These are phyloP conservation scores for Hagleromyces aurorensis DNA, from an alignment of 805 yeast species.

Conservation along the genomic window DNA sequence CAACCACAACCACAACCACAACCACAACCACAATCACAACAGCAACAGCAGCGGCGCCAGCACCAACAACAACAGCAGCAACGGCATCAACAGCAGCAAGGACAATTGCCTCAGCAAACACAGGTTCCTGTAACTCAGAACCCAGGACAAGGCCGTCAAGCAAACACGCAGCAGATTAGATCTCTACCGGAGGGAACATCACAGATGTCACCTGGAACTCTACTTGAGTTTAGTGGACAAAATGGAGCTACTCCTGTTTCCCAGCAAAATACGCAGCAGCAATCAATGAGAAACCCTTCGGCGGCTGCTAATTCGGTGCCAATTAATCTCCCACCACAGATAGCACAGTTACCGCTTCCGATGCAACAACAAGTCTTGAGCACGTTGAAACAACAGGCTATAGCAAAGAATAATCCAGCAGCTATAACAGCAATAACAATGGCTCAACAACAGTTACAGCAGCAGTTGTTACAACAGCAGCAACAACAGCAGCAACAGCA, in stretches of 20 bases:
- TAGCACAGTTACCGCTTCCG: conserved; percentile 28
- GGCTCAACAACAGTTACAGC: conserved; percentile 28
- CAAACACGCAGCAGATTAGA: not conserved
- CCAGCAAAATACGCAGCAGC: conserved; percentile 5
- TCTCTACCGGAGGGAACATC: no score
- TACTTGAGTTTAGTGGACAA: not conserved
- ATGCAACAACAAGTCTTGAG: conserved; percentile 28
- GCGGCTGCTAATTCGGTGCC: conserved; percentile 8
- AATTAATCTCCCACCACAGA: conserved; percentile 29
- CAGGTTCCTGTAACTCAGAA: conserved; percentile 2
- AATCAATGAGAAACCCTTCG: conserved; percentile 2
- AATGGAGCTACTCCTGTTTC: not conserved
- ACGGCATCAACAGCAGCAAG: conserved; percentile 4
- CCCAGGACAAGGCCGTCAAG: conserved; percentile 1
- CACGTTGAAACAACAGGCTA: conserved; percentile 28
- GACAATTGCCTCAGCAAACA: conserved; percentile 3
- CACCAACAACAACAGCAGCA: conserved; percentile 4
- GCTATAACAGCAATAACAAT: conserved; percentile 24
- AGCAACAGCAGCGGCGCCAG: conserved; percentile 6
- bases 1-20: conserved; percentile 9
- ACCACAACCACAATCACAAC: conserved; percentile 8
- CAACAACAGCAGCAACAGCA: conserved; percentile 6
- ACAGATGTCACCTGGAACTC: conserved; percentile 1
- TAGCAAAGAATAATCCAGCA: conserved; percentile 27
- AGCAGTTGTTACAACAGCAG: conserved; percentile 18